phyloP scores from a whole-genome alignment of 148 eudicot species.

The Silene uniflora region DNA sequence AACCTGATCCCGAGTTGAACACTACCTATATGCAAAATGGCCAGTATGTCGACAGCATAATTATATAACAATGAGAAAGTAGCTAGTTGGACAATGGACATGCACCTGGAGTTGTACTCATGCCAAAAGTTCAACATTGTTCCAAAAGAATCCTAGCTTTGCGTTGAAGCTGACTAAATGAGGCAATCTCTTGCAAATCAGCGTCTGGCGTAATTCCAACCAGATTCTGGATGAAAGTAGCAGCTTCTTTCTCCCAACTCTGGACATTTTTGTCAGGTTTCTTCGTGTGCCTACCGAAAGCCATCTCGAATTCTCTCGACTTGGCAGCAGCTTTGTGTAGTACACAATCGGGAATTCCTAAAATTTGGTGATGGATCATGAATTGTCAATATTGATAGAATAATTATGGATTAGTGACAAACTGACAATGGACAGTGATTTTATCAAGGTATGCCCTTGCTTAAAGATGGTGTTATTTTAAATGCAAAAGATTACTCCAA shows the following conservation, averaged over 20 bases:
- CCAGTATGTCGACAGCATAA: neutral
- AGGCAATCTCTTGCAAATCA: slow-evolving; percentile 14
- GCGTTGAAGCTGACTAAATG: slow-evolving; percentile 50
- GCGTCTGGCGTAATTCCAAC: slow-evolving; percentile 22
- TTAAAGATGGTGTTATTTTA: neutral
- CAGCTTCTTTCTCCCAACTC: slow-evolving; percentile 32
- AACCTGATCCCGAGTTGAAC: slow-evolving; percentile 16
- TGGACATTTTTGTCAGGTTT: slow-evolving; percentile 5
- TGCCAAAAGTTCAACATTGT: slow-evolving; percentile 29
- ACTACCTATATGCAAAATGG: slow-evolving; percentile 18
- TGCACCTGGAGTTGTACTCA: neutral
- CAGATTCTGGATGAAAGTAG: slow-evolving; percentile 34
- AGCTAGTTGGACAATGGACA: neutral
- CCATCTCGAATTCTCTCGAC: slow-evolving; percentile 79
- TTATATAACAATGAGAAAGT: neutral
- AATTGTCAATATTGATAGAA: neutral
- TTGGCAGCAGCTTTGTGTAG: slow-evolving; percentile 66
- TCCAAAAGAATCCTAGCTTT: slow-evolving; percentile 55
- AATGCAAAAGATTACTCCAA: neutral
- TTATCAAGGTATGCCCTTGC: neutral
- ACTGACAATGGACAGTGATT: neutral
- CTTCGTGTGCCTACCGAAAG: slow-evolving; percentile 42
- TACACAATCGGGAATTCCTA: slow-evolving; percentile 83
- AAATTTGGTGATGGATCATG: slow-evolving; percentile 15
- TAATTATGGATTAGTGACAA: neutral